phyloP scores from a whole-genome alignment of 2,329 filamentous ascomycete genomes.

The Monilinia polystroma region DNA sequence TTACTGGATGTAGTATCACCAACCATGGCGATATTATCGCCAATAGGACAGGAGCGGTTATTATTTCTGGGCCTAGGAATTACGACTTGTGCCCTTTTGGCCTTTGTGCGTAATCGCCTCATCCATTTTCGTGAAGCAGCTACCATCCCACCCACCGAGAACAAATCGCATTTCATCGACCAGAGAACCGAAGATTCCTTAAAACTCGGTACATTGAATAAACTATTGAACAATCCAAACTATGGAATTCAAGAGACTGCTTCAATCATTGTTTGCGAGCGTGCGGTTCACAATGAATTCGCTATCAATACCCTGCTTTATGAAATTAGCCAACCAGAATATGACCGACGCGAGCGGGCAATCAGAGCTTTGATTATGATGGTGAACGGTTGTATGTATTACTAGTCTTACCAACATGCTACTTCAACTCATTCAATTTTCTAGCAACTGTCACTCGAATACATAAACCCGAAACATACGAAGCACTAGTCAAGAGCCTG shows the following conservation, averaged over 20 bases:
- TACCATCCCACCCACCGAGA: slow-evolving; percentile 62
- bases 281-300: slow-evolving; percentile 57
- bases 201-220: slow-evolving; percentile 63
- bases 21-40: slow-evolving; percentile 38
- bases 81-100: slow-evolving; percentile 58
- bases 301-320: slow-evolving; percentile 53
- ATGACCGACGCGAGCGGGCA: slow-evolving; percentile 57
- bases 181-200: slow-evolving; percentile 74
- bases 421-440: slow-evolving; percentile 20
- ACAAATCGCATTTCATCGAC: slow-evolving; percentile 70
- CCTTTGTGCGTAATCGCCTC: slow-evolving; percentile 58
- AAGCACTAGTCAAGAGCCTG: slow-evolving; percentile 59
- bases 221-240: slow-evolving; percentile 68
- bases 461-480: slow-evolving; percentile 37
- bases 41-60: slow-evolving; percentile 34
- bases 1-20: slow-evolving; percentile 31
- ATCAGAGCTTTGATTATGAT: slow-evolving; percentile 57
- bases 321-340: slow-evolving; percentile 58
- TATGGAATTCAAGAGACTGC: slow-evolving; percentile 70
- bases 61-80: slow-evolving; percentile 42
- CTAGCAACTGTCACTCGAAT: slow-evolving; percentile 32
- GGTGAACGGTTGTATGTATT: slow-evolving; percentile 48
- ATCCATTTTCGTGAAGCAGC: slow-evolving; percentile 61
- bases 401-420: neutral
- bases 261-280: slow-evolving; percentile 56